Percentiles rank a stretch among this genome's conserved stretches.
Conservation (phyloP, 768 basidiomycete genomes). For the Podaxis sp. region DNA sequence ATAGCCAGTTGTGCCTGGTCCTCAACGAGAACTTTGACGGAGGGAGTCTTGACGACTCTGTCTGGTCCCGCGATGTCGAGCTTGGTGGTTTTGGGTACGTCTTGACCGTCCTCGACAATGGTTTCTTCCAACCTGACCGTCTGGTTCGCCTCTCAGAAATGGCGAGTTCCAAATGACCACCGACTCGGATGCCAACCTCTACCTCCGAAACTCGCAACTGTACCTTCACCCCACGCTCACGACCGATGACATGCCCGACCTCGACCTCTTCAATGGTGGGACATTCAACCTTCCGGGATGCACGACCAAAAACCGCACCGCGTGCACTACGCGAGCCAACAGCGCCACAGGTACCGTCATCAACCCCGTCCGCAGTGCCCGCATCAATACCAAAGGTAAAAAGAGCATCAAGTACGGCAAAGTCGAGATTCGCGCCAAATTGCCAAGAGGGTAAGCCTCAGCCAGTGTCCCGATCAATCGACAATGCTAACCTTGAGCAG, state of each 20-base stretch:
- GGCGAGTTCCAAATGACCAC: slow-evolving; percentile 84
- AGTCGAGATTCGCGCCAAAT: slow-evolving; percentile 60
- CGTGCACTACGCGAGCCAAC: slow-evolving; percentile 44
- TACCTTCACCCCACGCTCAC: slow-evolving; percentile 86
- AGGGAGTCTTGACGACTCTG: slow-evolving; percentile 41
- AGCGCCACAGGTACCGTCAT: slow-evolving; percentile 46
- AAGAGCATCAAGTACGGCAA: slow-evolving; percentile 57
- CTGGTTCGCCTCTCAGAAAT: slow-evolving; percentile 29
- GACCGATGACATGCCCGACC: slow-evolving; percentile 44
- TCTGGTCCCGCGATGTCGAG: slow-evolving; percentile 70
- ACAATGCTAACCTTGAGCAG: slow-evolving; percentile 21
- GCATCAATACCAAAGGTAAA: slow-evolving; percentile 68
- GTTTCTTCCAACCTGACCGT: slow-evolving; percentile 5
- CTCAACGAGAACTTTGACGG: slow-evolving; percentile 68
- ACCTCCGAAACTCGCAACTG: slow-evolving; percentile 63
- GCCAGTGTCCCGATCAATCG: slow-evolving; percentile 25
- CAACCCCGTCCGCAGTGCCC: slow-evolving; percentile 76
- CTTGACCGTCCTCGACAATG: slow-evolving; percentile 3
- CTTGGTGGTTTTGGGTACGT: slow-evolving; percentile 71
- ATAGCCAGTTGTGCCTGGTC: slow-evolving; percentile 56
- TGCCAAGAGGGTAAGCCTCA: slow-evolving; percentile 48
- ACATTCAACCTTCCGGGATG: slow-evolving; percentile 70
- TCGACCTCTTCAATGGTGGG: slow-evolving; percentile 53
- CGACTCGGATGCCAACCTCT: slow-evolving; percentile 57
- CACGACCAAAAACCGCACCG: slow-evolving; percentile 36